Percentiles rank a stretch among this genome's conserved stretches.
Conservation (phyloP, 1,139 yeast genomes). For the Pichia sp. region DNA sequence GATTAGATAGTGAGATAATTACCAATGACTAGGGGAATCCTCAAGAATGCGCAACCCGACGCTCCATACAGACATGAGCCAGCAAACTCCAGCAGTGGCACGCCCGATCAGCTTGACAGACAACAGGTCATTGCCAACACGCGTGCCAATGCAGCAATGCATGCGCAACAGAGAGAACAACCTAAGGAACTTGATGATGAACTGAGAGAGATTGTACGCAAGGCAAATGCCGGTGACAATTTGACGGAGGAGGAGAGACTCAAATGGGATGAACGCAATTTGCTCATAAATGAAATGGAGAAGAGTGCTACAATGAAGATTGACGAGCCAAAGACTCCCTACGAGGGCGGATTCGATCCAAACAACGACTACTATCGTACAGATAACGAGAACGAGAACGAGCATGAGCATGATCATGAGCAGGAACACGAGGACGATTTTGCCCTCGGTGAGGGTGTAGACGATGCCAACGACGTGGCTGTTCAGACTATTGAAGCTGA, state of each 20-base stretch:
- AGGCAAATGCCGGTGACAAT: conserved; percentile 5
- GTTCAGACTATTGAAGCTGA: conserved; percentile 6
- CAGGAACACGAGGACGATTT: conserved; percentile 12
- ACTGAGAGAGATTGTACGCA: conserved; percentile 11
- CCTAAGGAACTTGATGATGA: conserved; percentile 14
- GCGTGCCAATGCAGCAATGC: conserved; percentile 35
- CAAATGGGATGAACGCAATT: conserved; percentile 70
- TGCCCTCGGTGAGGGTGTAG: conserved; percentile 33
- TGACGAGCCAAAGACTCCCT: conserved; percentile 97
- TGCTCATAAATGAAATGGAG: conserved; percentile 61
- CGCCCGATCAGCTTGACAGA: conserved; percentile 29
- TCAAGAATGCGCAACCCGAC: conserved; percentile 30
- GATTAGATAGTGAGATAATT: too few relatives aligned
- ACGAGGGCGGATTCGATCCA: conserved; percentile 87
- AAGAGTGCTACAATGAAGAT: conserved; percentile 73
- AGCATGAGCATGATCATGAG: conserved; percentile 26
- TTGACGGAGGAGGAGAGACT: conserved; percentile 28
- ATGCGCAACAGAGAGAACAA: too few relatives aligned
- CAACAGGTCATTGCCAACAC: conserved; percentile 42
- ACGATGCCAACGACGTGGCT: conserved; percentile 27
- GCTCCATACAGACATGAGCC: conserved; percentile 22
- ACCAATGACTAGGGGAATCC: conserved; percentile 22
- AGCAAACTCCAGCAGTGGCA: conserved; percentile 10
- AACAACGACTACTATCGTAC: conserved; percentile 73
- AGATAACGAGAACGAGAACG: conserved; percentile 56